Conservation (phyloP, 139 green algal genomes). For the Chlamydomonas schloesseri region DNA sequence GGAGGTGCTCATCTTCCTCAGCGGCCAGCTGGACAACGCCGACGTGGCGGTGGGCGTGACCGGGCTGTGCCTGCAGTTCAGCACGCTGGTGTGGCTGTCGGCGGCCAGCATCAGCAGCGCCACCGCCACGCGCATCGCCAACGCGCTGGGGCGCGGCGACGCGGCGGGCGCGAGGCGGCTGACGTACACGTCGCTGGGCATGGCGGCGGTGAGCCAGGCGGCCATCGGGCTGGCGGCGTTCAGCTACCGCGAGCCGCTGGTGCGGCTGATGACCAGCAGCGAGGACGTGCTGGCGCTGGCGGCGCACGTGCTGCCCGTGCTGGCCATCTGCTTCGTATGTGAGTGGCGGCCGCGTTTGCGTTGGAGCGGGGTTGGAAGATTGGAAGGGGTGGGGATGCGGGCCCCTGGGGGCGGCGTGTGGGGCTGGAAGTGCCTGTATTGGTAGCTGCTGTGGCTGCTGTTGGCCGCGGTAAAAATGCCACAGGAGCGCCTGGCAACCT, state of each 20-base stretch:
- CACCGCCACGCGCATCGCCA: conserved; percentile 44
- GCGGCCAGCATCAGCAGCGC: conserved; percentile 37
- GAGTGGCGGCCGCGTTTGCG: background rate
- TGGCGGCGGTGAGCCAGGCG: conserved; percentile 28
- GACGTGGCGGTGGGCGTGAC: conserved; percentile 57
- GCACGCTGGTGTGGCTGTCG: conserved; percentile 50
- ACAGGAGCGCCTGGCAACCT: too few relatives aligned
- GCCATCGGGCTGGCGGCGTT: conserved; percentile 32
- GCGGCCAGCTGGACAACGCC: conserved; percentile 41
- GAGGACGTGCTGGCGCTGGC: conserved; percentile 35
- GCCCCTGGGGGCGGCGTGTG: too few relatives aligned
- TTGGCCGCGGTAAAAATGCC: too few relatives aligned
- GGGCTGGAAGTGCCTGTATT: too few relatives aligned
- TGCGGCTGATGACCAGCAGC: conserved; percentile 42
- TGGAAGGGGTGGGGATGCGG: too few relatives aligned
- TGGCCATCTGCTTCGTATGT: conserved; percentile 52
- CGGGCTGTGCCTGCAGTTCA: conserved; percentile 54
- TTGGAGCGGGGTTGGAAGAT: background rate
- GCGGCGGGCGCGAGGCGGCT: conserved; percentile 26
- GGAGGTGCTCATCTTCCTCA: conserved; percentile 54
- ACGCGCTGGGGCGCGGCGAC: conserved; percentile 44
- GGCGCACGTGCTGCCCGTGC: conserved; percentile 45
- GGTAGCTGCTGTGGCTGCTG: too few relatives aligned
- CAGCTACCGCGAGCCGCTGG: background rate
- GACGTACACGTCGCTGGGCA: conserved; percentile 16